A percentile compares a stretch with the other conserved stretches of the same genome.
Evolutionary conservation across 768 basidiomycete genomes (phyloP).

Genomic region (Polyporus arcularius): DNA sequence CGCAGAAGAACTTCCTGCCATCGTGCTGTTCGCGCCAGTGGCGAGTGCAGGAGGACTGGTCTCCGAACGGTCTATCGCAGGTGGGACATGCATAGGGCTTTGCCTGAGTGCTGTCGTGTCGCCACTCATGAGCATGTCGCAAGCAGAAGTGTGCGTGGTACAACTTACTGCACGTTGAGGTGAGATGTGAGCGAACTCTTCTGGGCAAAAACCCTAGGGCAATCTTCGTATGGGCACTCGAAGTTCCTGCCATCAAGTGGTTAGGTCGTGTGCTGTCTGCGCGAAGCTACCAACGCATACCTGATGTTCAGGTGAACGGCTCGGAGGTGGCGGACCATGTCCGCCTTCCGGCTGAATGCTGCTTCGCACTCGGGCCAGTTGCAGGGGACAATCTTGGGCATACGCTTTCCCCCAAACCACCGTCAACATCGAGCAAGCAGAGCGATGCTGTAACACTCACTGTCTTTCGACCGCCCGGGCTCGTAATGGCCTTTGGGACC

Average conservation of each 20-base stretch:
- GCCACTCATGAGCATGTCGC: background rate
- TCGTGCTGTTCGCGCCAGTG: slow-evolving; percentile 16
- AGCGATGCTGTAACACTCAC: too few species aligned
- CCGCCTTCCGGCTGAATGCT: slow-evolving; percentile 56
- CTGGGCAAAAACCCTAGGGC: slow-evolving; percentile 61
- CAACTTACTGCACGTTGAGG: slow-evolving; percentile 62
- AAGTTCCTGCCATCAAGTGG: slow-evolving; percentile 14
- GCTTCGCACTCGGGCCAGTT: slow-evolving; percentile 40
- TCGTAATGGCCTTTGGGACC: background rate
- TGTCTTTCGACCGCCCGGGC: too few species aligned
- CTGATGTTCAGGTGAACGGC: slow-evolving; percentile 51
- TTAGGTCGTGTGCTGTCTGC: background rate
- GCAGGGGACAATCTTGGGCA: slow-evolving; percentile 10
- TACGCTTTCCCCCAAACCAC: background rate
- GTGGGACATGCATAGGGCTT: slow-evolving; percentile 52
- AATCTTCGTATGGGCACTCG: slow-evolving; percentile 26
- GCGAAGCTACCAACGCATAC: background rate
- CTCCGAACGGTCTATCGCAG: background rate
- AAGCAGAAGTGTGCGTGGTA: background rate
- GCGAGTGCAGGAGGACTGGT: slow-evolving; percentile 17
- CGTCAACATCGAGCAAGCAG: background rate
- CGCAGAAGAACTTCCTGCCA: slow-evolving; percentile 35
- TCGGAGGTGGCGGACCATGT: slow-evolving; percentile 57
- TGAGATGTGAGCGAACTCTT: slow-evolving; percentile 63
- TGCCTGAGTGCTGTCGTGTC: slow-evolving; percentile 21